Evolutionary conservation across 164 flowering plant genomes (phyloP).

Genomic region (Annona cherimola): DNA sequence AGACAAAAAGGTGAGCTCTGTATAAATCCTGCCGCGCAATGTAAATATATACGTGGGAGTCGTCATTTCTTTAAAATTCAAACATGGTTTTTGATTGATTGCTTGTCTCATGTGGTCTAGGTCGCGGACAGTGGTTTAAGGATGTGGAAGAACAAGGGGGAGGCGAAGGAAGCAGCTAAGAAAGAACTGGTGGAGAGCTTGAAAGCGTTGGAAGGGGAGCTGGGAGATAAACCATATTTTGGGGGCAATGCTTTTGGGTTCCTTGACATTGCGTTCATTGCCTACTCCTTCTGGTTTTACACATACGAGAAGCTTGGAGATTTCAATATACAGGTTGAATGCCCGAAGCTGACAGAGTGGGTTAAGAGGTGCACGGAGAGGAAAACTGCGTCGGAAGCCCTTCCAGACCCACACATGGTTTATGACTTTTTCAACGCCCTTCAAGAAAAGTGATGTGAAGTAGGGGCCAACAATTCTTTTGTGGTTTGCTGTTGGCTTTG

Average conservation of each 20-base stretch:
- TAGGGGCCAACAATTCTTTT: neutral
- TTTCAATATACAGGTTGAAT: slow-evolving; percentile 7
- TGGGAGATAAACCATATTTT: slow-evolving; percentile 13
- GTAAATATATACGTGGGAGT: too few species aligned
- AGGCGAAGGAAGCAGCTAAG: slow-evolving; percentile 11
- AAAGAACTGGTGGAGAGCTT: slow-evolving; percentile 8
- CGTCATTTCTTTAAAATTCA: neutral
- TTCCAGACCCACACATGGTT: slow-evolving; percentile 8
- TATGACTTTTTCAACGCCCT: neutral
- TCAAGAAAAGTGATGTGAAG: neutral
- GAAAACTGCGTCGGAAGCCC: slow-evolving; percentile 3
- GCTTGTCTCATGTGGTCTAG: neutral
- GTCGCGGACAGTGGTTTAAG: neutral
- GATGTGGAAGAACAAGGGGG: slow-evolving; percentile 8
- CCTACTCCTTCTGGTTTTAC: neutral
- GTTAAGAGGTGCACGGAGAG: slow-evolving; percentile 12
- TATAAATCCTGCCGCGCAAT: too few species aligned
- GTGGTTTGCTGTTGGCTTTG: too few species aligned
- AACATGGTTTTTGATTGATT: neutral
- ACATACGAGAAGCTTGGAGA: neutral
- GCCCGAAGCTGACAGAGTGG: slow-evolving; percentile 10
- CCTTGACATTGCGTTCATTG: neutral
- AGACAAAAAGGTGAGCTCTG: slow-evolving; percentile 10
- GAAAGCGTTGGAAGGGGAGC: slow-evolving; percentile 11
- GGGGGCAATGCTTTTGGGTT: slow-evolving; percentile 12